Conservation (phyloP, 2,329 filamentous ascomycete genomes). For the Nemania diffusa region DNA sequence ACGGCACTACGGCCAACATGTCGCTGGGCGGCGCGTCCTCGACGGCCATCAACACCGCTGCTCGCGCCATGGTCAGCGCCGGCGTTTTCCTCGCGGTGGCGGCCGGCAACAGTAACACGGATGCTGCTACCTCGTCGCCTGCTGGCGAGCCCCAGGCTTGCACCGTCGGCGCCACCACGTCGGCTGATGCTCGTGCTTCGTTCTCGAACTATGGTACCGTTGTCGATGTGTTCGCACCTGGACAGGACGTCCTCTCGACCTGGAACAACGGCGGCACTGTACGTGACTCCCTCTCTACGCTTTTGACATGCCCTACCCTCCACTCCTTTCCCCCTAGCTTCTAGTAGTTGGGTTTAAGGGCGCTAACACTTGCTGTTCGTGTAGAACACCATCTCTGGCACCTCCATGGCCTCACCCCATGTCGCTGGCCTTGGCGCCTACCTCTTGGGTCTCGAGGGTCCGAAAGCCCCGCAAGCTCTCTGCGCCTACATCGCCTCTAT, state of each 20-base stretch:
- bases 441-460: conserved; percentile 57
- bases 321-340: background rate
- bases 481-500: conserved; percentile 56
- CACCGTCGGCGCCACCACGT: conserved; percentile 63
- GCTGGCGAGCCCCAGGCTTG: conserved; percentile 60
- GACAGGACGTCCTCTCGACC: conserved; percentile 54
- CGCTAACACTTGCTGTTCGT: conserved; percentile 37
- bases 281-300: conserved; percentile 14
- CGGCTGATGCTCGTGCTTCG: conserved; percentile 51
- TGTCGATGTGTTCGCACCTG: conserved; percentile 59
- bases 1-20: conserved; percentile 64
- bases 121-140: conserved; percentile 57
- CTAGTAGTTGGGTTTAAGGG: background rate
- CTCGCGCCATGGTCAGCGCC: conserved; percentile 56
- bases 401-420: conserved; percentile 71
- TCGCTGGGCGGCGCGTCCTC: conserved; percentile 62
- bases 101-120: conserved; percentile 62
- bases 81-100: conserved; percentile 65
- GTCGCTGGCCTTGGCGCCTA: conserved; percentile 71
- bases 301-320: background rate
- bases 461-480: conserved; percentile 55
- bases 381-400: conserved; percentile 62
- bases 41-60: conserved; percentile 60
- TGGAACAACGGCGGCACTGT: conserved; percentile 53
- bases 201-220: conserved; percentile 63